Conservation (phyloP, 2,329 filamentous ascomycete genomes). For the Ceratocystis papillata region DNA sequence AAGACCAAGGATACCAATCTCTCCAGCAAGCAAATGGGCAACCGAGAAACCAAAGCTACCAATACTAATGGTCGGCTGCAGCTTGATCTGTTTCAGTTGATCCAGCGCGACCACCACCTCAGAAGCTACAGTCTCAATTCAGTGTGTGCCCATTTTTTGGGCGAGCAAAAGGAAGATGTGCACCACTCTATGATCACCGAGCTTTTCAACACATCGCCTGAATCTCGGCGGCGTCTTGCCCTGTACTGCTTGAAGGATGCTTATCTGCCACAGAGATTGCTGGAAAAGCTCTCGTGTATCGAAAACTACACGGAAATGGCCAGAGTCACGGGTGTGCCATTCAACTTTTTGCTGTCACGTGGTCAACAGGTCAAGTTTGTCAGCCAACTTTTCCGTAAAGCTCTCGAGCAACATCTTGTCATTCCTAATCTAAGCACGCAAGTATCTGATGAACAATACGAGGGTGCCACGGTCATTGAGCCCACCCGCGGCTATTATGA, state of each 20-base stretch:
- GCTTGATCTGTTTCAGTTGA: slow-evolving; percentile 83
- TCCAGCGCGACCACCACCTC: slow-evolving; percentile 89
- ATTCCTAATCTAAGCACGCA: slow-evolving; percentile 75
- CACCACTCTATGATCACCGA: slow-evolving; percentile 99
- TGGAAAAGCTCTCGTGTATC: slow-evolving; percentile 97
- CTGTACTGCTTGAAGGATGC: slow-evolving; percentile 97
- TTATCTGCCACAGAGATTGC: slow-evolving; percentile 81
- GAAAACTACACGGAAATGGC: slow-evolving; percentile 99
- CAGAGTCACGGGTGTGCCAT: slow-evolving; percentile 95
- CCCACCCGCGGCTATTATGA: slow-evolving; percentile 88
- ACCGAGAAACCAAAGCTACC: slow-evolving; percentile 82
- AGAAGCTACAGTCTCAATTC: slow-evolving; percentile 97
- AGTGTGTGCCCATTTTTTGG: slow-evolving; percentile 85
- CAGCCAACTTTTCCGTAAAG: slow-evolving; percentile 93
- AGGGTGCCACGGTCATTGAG: slow-evolving; percentile 96
- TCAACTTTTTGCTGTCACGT: slow-evolving; percentile 82
- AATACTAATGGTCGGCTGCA: slow-evolving; percentile 92
- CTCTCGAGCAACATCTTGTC: slow-evolving; percentile 82
- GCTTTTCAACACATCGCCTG: slow-evolving; percentile 88
- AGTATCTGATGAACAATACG: slow-evolving; percentile 75
- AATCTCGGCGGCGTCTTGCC: slow-evolving; percentile 79
- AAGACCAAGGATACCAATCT: slow-evolving; percentile 71
- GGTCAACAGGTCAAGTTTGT: slow-evolving; percentile 97
- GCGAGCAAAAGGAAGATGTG: slow-evolving; percentile 97
- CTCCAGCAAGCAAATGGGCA: slow-evolving; percentile 97